Conservation (phyloP, 192 early-diverging fungal species). For the Rhizoclosmatium sp. region DNA sequence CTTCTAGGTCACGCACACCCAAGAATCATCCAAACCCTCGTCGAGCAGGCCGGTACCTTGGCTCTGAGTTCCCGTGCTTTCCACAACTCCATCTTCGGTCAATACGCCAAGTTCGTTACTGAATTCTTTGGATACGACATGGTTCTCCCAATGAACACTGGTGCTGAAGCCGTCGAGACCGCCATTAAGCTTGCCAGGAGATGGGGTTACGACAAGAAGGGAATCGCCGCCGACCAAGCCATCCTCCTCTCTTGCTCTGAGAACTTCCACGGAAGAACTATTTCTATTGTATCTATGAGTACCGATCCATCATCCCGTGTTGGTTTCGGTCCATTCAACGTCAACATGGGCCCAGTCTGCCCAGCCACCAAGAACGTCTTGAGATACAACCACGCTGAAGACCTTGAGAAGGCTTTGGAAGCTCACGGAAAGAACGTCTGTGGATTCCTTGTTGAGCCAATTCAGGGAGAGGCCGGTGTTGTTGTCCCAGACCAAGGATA, state of each 20-base stretch:
- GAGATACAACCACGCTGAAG: conserved; percentile 85
- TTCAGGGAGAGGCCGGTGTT: conserved; percentile 99
- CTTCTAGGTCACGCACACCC: conserved; percentile 89
- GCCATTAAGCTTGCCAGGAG: conserved; percentile 97
- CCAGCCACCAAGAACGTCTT: conserved; percentile 75
- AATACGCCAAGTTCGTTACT: conserved; percentile 89
- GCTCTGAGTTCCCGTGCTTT: conserved; percentile 94
- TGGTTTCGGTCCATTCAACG: conserved; percentile 95
- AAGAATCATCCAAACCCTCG: conserved; percentile 89
- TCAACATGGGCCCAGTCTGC: conserved; percentile 82
- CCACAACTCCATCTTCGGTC: conserved; percentile 93
- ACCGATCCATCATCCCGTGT: conserved; percentile 85
- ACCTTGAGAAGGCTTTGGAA: conserved; percentile 87
- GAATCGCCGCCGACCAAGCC: conserved; percentile 79
- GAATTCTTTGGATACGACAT: conserved; percentile 96
- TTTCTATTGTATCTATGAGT: conserved; percentile 92
- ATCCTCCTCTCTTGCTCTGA: conserved; percentile 82
- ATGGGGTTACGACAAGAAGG: conserved; percentile 95
- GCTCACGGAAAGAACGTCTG: conserved; percentile 84
- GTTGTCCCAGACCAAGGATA: conserved; percentile 94
- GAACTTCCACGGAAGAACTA: conserved; percentile 98
- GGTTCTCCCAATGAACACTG: conserved; percentile 99
- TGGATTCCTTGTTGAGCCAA: conserved; percentile 97
- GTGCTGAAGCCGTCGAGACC: conserved; percentile 98
- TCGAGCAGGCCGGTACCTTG: conserved; percentile 86